These are phyloP conservation scores for Fusarium kyushuense DNA, from an alignment of 2,329 filamentous ascomycete genomes.

Conservation along the genomic window DNA sequence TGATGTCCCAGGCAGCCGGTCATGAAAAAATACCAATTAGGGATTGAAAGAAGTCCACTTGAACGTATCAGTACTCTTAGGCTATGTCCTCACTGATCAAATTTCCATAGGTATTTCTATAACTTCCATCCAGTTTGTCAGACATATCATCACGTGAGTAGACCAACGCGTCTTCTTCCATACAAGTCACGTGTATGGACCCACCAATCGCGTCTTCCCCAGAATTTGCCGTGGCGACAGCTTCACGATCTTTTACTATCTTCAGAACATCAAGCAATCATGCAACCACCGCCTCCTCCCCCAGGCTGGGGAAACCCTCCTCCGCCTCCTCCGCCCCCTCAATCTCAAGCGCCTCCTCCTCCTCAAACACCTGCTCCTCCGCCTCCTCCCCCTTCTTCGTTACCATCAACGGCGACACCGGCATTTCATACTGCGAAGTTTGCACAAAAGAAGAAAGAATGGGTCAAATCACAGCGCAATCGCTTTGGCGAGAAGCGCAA, in stretches of 20 bases:
- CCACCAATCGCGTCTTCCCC: slow-evolving; percentile 47
- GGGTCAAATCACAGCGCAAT: slow-evolving; percentile 90
- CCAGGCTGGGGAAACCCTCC: slow-evolving; percentile 66
- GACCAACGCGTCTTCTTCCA: neutral
- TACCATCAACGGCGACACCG: neutral
- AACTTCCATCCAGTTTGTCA: too few species aligned
- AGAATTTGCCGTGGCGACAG: slow-evolving; percentile 53
- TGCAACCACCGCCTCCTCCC: slow-evolving; percentile 66
- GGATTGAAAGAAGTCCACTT: neutral
- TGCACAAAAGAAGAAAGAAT: slow-evolving; percentile 99
- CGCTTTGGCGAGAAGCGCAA: slow-evolving; percentile 97
- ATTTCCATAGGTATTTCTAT: too few species aligned
- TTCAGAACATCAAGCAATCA: slow-evolving; percentile 42
- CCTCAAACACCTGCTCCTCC: slow-evolving; percentile 70
- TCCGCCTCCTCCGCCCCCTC: slow-evolving; percentile 67
- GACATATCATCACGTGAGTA: neutral
- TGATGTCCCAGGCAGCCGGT: too few species aligned
- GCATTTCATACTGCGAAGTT: slow-evolving; percentile 70
- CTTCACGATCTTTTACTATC: slow-evolving; percentile 37
- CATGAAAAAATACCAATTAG: neutral
- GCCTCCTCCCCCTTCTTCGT: slow-evolving; percentile 66
- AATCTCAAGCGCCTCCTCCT: slow-evolving; percentile 66
- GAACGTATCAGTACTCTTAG: neutral
- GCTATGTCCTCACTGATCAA: neutral
- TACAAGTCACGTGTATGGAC: slow-evolving; percentile 41